Conservation (phyloP, 2,329 filamentous ascomycete genomes). For the Tolypocladium nubicola region DNA sequence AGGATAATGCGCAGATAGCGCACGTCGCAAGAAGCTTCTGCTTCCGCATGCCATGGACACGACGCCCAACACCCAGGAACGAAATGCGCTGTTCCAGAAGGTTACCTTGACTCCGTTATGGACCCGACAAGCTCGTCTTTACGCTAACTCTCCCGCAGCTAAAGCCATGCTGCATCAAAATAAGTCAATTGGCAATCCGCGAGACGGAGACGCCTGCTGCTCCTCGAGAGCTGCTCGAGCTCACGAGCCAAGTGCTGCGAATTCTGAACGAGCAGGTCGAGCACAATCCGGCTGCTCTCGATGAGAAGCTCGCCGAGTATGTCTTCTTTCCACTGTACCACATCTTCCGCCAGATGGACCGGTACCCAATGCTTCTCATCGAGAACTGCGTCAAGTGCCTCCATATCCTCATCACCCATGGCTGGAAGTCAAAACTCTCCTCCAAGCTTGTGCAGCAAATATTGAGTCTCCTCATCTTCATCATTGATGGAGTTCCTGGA, state of each 20-base stretch:
- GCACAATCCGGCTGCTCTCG: slow-evolving; percentile 42
- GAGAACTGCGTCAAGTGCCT: slow-evolving; percentile 72
- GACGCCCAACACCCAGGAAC: slow-evolving; percentile 6
- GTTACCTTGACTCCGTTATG: slow-evolving; percentile 9
- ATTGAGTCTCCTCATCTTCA: slow-evolving; percentile 71
- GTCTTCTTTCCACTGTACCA: slow-evolving; percentile 88
- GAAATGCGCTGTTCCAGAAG: slow-evolving; percentile 27
- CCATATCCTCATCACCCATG: slow-evolving; percentile 59
- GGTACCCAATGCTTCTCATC: slow-evolving; percentile 58
- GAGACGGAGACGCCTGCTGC: slow-evolving; percentile 29
- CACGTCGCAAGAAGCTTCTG: background rate
- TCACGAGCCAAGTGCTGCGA: slow-evolving; percentile 32
- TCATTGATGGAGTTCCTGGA: slow-evolving; percentile 63
- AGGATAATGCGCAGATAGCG: background rate
- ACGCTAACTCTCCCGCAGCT: slow-evolving; percentile 31
- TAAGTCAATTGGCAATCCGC: slow-evolving; percentile 46
- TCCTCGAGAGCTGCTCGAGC: slow-evolving; percentile 32
- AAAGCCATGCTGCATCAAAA: slow-evolving; percentile 50
- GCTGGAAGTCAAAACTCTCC: slow-evolving; percentile 67
- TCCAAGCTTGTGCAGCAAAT: slow-evolving; percentile 71
- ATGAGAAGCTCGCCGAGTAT: slow-evolving; percentile 84
- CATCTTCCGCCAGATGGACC: slow-evolving; percentile 66
- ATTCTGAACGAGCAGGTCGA: slow-evolving; percentile 34
- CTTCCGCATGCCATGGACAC: slow-evolving; percentile 8
- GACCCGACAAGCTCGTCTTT: too few species aligned